Base-by-base conservation (phyloP, 805 yeast genomes). In the Huiozyma naganishii region DNA sequence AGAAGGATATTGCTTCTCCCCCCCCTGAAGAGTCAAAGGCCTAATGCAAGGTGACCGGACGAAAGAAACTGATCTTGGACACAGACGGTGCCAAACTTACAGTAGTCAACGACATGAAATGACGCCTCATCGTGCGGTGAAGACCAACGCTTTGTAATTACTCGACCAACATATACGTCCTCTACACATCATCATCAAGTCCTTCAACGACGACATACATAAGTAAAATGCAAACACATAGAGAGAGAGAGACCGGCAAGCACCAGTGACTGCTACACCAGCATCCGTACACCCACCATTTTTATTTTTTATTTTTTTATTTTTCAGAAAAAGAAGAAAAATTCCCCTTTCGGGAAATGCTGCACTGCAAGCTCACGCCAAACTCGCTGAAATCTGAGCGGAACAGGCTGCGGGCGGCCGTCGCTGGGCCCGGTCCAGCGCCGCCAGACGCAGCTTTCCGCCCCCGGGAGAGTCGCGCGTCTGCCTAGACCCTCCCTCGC, bases 71-170 rank as follows among this genome's bases (percentile, higher is more conserved):
- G 36, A 51, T 59, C 45, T 43, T 59, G n/a, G 64, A 59, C 38
- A 58, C 60, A 8, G 61, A 58, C 12, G 55, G 58, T 43, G 60
- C 65, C 4, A 56, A 55, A 39, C 49, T 58, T 12, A 58, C 55
- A 17, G 51, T 56, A n/a, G 53, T 52, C 39, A 51, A 57, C 35
- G 54, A 58, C 17, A 30, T 30, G 33, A 30, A 30, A 30, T 30
- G 33, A 30, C n/a, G 33, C 33, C 33, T 17, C 23, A 17, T 17
- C 2, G 23, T 4, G 23, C 23, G 23, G 23, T 17, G 23, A 17
- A 17, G 23, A 17, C 23, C 23, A 17, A 17, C 23, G 23, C 23
- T 17, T 17, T 17, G 23, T 17, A 17, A 17, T 17, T 17, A 17
- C 23, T 17, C 23, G 23, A 17, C 23, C 23, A 17, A 17, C 23